These are phyloP conservation scores for Fagopyrum tataricum DNA, from an alignment of 148 eudicot species.

Conservation along the genomic window DNA sequence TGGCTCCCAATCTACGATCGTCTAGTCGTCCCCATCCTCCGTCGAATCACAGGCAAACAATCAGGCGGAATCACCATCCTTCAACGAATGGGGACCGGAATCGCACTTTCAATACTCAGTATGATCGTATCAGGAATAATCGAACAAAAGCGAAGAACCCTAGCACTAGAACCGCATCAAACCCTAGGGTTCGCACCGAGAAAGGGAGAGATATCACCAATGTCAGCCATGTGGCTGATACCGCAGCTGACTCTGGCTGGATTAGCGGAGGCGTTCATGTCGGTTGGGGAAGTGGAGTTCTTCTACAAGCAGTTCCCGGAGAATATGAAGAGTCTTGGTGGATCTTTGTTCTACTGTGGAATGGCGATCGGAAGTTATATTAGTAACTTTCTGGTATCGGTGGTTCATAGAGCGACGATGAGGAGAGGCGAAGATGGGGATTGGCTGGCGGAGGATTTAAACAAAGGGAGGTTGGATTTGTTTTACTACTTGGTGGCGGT, in stretches of 20 bases:
- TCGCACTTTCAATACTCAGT: conserved; percentile 38
- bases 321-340: conserved; percentile 55
- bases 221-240: conserved; percentile 66
- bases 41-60: conserved; percentile 40
- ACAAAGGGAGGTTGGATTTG: conserved; percentile 59
- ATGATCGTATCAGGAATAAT: conserved; percentile 50
- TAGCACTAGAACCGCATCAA: conserved; percentile 44
- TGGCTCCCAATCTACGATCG: conserved; percentile 59
- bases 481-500: conserved; percentile 57
- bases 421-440: conserved; percentile 22
- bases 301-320: conserved; percentile 11
- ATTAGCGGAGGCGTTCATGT: conserved; percentile 38
- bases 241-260: conserved; percentile 51
- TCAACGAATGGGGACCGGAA: conserved; percentile 71
- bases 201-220: conserved; percentile 56
- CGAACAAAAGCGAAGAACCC: conserved; percentile 36
- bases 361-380: conserved; percentile 57
- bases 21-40: conserved; percentile 47
- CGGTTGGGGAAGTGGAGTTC: conserved; percentile 12
- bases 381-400: conserved; percentile 48
- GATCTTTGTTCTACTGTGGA: conserved; percentile 58
- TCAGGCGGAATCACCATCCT: conserved; percentile 66
- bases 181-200: conserved; percentile 30
- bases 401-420: conserved; percentile 47
- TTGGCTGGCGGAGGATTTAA: conserved; percentile 76